phyloP scores from a whole-genome alignment of 352 stramenopile species.

The Globisporangium orthogonon region DNA sequence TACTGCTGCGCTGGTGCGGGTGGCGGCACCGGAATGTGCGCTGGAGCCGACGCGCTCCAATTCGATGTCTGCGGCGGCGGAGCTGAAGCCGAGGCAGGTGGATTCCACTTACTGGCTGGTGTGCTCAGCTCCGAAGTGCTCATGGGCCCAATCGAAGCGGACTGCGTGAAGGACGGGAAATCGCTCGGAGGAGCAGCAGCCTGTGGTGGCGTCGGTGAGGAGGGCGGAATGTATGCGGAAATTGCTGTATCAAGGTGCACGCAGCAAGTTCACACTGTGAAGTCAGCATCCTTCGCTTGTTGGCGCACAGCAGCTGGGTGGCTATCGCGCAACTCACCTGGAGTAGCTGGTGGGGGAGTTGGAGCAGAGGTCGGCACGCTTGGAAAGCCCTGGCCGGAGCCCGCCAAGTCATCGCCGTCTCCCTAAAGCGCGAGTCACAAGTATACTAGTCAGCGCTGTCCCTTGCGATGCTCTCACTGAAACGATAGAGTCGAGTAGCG shows the following conservation, averaged over 20 bases:
- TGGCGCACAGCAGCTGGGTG: not conserved
- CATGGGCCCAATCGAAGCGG: slow-evolving; percentile 14
- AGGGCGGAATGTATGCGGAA: slow-evolving; percentile 7
- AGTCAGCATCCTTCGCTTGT: not conserved
- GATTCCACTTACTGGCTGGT: slow-evolving; percentile 6
- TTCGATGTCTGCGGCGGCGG: slow-evolving; percentile 2
- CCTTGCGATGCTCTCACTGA: not conserved
- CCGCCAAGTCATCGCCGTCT: slow-evolving; percentile 10
- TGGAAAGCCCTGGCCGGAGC: slow-evolving; percentile 7
- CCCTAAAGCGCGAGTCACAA: not conserved
- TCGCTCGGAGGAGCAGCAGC: slow-evolving; percentile 6
- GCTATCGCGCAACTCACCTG: not conserved
- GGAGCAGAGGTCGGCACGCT: slow-evolving; percentile 7
- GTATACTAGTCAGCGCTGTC: not conserved
- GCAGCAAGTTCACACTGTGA: not conserved
- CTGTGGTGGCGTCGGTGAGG: slow-evolving; percentile 2
- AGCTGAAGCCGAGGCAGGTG: not conserved
- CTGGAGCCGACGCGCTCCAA: slow-evolving; percentile 4
- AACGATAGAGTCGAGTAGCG: not conserved
- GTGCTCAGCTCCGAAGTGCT: slow-evolving; percentile 10
- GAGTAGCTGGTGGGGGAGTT: not conserved
- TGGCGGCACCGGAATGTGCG: not conserved
- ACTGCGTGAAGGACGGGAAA: slow-evolving; percentile 54
- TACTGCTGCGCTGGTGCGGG: not conserved
- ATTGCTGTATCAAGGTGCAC: not conserved